These are phyloP conservation scores for Syzygium jambos DNA, from an alignment of 345 rosid genomes.

Conservation along the genomic window DNA sequence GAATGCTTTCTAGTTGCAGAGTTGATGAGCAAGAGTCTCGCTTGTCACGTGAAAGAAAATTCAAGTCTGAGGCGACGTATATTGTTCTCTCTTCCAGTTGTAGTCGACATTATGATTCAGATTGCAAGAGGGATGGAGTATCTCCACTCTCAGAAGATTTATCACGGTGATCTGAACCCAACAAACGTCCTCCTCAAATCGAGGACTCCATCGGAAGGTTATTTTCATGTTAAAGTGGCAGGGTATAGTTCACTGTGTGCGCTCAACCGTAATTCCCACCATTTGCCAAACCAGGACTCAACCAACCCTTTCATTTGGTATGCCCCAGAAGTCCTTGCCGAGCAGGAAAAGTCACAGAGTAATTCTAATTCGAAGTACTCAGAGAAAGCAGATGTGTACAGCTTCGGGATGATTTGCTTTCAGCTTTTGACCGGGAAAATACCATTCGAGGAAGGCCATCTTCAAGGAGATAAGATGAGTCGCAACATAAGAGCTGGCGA, in stretches of 20 bases:
- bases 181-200: slow-evolving; percentile 53
- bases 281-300: slow-evolving; percentile 15
- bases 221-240: slow-evolving; percentile 61
- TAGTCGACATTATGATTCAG: slow-evolving; percentile 83
- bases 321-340: slow-evolving; percentile 79
- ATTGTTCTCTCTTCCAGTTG: slow-evolving; percentile 49
- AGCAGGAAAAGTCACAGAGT: slow-evolving; percentile 28
- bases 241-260: slow-evolving; percentile 48
- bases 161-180: slow-evolving; percentile 72
- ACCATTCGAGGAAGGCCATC: slow-evolving; percentile 89
- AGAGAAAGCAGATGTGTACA: slow-evolving; percentile 86
- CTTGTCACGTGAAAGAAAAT: slow-evolving; percentile 56
- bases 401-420: slow-evolving; percentile 85
- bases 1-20: slow-evolving; percentile 76
- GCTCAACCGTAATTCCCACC: slow-evolving; percentile 19
- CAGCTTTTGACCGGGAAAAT: slow-evolving; percentile 79
- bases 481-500: slow-evolving; percentile 68
- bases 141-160: slow-evolving; percentile 55
- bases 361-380: slow-evolving; percentile 29
- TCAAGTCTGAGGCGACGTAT: slow-evolving; percentile 53
- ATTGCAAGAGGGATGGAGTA: slow-evolving; percentile 92
- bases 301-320: slow-evolving; percentile 57
- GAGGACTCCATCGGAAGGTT: slow-evolving; percentile 58
- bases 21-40: slow-evolving; percentile 69
- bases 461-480: slow-evolving; percentile 72